phyloP scores from a whole-genome alignment of 2,329 filamentous ascomycete genomes.

The Monilinia polystroma region DNA sequence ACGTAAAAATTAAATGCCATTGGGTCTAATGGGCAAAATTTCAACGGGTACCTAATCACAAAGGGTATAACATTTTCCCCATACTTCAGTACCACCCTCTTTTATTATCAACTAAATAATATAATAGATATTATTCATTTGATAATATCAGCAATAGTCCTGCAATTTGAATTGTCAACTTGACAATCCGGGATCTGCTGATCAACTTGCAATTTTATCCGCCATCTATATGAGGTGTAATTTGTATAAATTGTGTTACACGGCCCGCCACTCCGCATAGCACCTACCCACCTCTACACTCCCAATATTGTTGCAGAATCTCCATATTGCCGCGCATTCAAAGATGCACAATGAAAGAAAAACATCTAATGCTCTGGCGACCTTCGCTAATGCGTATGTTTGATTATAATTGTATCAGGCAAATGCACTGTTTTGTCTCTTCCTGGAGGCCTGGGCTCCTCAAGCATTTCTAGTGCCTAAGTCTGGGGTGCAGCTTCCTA shows the following conservation, averaged over 20 bases:
- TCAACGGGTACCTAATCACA: not conserved
- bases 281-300: not conserved
- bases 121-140: not conserved
- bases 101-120: not conserved
- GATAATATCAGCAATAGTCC: not conserved
- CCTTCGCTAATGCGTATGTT: too few species aligned
- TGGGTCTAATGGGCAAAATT: not conserved
- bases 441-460: not conserved
- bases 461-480: not conserved
- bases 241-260: conserved; percentile 20
- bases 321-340: not conserved
- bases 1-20: not conserved
- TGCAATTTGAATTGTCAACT: not conserved
- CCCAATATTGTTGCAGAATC: not conserved
- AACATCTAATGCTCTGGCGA: not conserved
- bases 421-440: not conserved
- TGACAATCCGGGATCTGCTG: conserved; percentile 12
- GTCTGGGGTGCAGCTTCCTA: conserved; percentile 7
- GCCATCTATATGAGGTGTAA: conserved; percentile 15
- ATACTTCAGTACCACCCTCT: not conserved
- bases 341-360: not conserved
- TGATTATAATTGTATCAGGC: not conserved
- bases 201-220: conserved; percentile 18
- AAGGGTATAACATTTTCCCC: not conserved
- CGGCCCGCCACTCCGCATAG: conserved; percentile 20